These are phyloP conservation scores for Selaginella moellendorffii DNA, from an alignment of 75 land plant genomes.

Conservation along the genomic window DNA sequence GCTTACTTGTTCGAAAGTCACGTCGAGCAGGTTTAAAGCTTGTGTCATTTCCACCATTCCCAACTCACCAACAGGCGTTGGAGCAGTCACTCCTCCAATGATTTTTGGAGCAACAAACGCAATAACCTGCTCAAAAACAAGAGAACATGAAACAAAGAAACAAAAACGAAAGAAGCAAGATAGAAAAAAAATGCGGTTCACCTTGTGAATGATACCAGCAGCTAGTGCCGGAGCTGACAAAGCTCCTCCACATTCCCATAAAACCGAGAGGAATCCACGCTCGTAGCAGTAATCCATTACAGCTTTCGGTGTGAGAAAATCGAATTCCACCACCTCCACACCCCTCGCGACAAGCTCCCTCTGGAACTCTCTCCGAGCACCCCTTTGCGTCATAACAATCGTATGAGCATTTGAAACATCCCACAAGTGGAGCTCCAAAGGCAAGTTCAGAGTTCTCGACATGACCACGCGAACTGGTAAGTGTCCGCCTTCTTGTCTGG, in stretches of 20 bases:
- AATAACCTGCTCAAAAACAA: slow-evolving; percentile 45
- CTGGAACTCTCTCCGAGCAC: slow-evolving; percentile 75
- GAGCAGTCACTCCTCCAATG: slow-evolving; percentile 86
- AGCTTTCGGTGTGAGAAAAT: slow-evolving; percentile 68
- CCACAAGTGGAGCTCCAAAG: slow-evolving; percentile 81
- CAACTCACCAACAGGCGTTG: slow-evolving; percentile 91
- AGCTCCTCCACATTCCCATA: slow-evolving; percentile 97
- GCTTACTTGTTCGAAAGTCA: slow-evolving; percentile 73
- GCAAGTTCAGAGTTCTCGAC: slow-evolving; percentile 72
- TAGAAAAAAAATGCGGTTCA: slow-evolving; percentile 10
- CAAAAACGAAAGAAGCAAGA: neutral
- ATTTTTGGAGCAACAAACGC: slow-evolving; percentile 98
- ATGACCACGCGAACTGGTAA: slow-evolving; percentile 70
- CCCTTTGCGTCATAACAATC: slow-evolving; percentile 85
- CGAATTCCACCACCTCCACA: slow-evolving; percentile 97
- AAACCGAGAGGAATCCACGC: slow-evolving; percentile 73
- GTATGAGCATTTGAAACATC: slow-evolving; percentile 57
- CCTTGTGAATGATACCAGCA: slow-evolving; percentile 89
- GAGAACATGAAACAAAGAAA: neutral
- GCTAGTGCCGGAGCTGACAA: slow-evolving; percentile 85
- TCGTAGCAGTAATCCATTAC: slow-evolving; percentile 89
- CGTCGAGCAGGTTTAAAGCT: slow-evolving; percentile 65
- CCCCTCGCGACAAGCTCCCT: slow-evolving; percentile 53
- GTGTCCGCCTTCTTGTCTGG: slow-evolving; percentile 93
- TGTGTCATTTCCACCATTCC: slow-evolving; percentile 98